Evolutionary conservation across 352 stramenopile genomes (phyloP).

Genomic region (Nothophytophthora sp.): DNA sequence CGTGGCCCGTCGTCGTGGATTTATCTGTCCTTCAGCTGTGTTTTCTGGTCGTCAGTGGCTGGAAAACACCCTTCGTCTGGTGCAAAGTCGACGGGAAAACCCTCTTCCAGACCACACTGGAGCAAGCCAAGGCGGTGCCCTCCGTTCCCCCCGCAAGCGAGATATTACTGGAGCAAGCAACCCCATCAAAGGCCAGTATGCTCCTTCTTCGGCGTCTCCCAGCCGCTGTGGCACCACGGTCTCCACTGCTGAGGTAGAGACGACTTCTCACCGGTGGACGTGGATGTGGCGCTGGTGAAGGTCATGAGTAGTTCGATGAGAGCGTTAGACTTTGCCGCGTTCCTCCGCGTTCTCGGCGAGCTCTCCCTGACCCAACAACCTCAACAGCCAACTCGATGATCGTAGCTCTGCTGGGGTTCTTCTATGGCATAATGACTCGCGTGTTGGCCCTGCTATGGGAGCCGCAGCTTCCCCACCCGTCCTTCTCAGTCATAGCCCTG

Average conservation of each 20-base stretch:
- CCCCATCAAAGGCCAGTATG: background rate
- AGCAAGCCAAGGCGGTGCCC: constrained; percentile 58
- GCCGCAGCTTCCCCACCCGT: constrained; percentile 33
- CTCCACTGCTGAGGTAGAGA: constrained; percentile 8
- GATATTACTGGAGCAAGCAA: constrained; percentile 6
- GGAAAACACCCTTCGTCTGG: constrained; percentile 39
- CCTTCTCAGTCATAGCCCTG: constrained; percentile 21
- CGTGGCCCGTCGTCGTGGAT: constrained; percentile 5
- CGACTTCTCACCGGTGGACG: constrained; percentile 48
- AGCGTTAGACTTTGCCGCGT: constrained; percentile 47
- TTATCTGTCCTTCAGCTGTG: constrained; percentile 51
- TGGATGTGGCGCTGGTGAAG: constrained; percentile 68
- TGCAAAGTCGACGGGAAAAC: constrained; percentile 33
- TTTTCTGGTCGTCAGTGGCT: constrained; percentile 44
- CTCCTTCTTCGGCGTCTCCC: constrained; percentile 2
- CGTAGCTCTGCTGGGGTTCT: constrained; percentile 48
- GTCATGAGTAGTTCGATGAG: constrained; percentile 44
- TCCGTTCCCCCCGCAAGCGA: constrained; percentile 40
- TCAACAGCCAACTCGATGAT: background rate
- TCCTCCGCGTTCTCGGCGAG: constrained; percentile 38
- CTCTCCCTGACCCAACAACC: constrained; percentile 20
- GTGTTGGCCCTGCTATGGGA: constrained; percentile 50
- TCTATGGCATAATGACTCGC: constrained; percentile 38
- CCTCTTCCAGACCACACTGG: constrained; percentile 42
- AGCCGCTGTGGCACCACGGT: constrained; percentile 14